A percentile compares a stretch with the other conserved stretches of the same genome.
These are phyloP conservation scores for Xenoacremonium recifei DNA, from an alignment of 2,329 filamentous ascomycete species.

Conservation along the genomic window DNA sequence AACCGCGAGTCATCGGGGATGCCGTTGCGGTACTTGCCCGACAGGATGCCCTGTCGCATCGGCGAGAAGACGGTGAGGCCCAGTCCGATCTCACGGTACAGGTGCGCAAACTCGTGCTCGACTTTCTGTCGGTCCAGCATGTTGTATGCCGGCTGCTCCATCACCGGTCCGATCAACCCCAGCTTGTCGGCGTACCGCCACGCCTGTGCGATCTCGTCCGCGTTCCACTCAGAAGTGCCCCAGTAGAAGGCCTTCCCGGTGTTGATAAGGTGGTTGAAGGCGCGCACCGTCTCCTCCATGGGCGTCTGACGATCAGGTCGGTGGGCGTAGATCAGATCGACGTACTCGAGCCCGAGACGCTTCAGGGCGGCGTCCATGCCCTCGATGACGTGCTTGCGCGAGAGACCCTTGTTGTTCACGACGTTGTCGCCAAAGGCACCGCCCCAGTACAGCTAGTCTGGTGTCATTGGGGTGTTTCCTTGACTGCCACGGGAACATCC, in stretches of 20 bases:
- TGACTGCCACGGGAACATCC: too few species aligned
- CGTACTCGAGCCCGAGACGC: slow-evolving; percentile 57
- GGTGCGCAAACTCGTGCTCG: slow-evolving; percentile 59
- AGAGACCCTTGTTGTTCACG: slow-evolving; percentile 67
- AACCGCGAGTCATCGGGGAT: slow-evolving; percentile 60
- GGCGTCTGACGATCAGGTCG: slow-evolving; percentile 65
- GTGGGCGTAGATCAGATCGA: slow-evolving; percentile 69
- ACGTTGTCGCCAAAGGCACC: slow-evolving; percentile 56
- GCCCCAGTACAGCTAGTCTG: slow-evolving; percentile 68
- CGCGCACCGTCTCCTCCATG: slow-evolving; percentile 69
- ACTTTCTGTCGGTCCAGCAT: slow-evolving; percentile 60
- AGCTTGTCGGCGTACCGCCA: slow-evolving; percentile 60
- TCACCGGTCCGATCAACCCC: slow-evolving; percentile 59
- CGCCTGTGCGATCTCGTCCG: slow-evolving; percentile 63
- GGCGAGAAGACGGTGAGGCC: slow-evolving; percentile 65
- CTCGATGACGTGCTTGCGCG: slow-evolving; percentile 68
- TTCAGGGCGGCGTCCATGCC: slow-evolving; percentile 59
- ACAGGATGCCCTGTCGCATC: slow-evolving; percentile 56
- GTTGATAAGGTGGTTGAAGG: slow-evolving; percentile 69
- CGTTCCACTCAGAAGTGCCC: slow-evolving; percentile 68
- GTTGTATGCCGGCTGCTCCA: slow-evolving; percentile 69
- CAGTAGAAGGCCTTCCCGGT: slow-evolving; percentile 69
- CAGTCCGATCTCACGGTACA: slow-evolving; percentile 59
- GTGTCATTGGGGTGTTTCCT: too few species aligned
- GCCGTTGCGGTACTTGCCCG: slow-evolving; percentile 66